Conservation (phyloP, 108 stramenopile genomes). For the Ochromonas danica region DNA sequence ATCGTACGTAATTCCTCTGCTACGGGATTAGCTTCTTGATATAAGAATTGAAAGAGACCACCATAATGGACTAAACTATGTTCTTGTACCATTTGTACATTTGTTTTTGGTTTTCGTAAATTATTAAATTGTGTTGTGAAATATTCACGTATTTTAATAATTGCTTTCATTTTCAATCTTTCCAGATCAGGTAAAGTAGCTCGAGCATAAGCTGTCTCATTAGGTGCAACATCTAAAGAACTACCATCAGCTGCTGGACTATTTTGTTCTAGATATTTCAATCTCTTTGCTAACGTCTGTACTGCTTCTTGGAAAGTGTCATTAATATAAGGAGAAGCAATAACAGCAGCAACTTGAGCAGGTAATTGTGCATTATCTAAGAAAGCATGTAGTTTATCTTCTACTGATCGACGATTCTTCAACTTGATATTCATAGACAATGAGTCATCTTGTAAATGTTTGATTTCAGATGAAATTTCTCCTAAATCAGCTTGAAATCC, state of each 20-base stretch:
- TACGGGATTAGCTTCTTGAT: slow-evolving; percentile 75
- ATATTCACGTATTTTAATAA: slow-evolving; percentile 75
- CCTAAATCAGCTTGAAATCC: slow-evolving; percentile 98
- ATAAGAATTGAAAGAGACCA: slow-evolving; percentile 79
- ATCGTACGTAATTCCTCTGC: slow-evolving; percentile 79
- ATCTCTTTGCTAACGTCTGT: slow-evolving; percentile 77
- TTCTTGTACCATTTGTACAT: slow-evolving; percentile 92
- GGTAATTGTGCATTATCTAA: slow-evolving; percentile 83
- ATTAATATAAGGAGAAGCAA: slow-evolving; percentile 84
- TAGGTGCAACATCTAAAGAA: slow-evolving; percentile 67
- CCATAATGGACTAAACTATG: slow-evolving; percentile 76
- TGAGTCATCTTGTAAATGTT: slow-evolving; percentile 85
- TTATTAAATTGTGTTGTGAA: slow-evolving; percentile 66
- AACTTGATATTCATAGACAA: slow-evolving; percentile 74
- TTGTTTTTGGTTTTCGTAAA: slow-evolving; percentile 78
- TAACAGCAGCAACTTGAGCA: slow-evolving; percentile 71
- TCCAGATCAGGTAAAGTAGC: slow-evolving; percentile 83
- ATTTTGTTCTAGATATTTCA: slow-evolving; percentile 65
- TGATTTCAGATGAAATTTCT: slow-evolving; percentile 90
- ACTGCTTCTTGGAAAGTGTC: slow-evolving; percentile 79
- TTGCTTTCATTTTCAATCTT: slow-evolving; percentile 76
- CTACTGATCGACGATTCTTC: slow-evolving; percentile 83
- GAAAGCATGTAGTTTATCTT: slow-evolving; percentile 76
- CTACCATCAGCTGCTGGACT: slow-evolving; percentile 48
- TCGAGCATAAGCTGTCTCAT: slow-evolving; percentile 75